Percentiles rank a stretch among this genome's conserved stretches.
phyloP scores from a whole-genome alignment of 2,329 filamentous ascomycete species.

The Phyllosticta citrichinensis region DNA sequence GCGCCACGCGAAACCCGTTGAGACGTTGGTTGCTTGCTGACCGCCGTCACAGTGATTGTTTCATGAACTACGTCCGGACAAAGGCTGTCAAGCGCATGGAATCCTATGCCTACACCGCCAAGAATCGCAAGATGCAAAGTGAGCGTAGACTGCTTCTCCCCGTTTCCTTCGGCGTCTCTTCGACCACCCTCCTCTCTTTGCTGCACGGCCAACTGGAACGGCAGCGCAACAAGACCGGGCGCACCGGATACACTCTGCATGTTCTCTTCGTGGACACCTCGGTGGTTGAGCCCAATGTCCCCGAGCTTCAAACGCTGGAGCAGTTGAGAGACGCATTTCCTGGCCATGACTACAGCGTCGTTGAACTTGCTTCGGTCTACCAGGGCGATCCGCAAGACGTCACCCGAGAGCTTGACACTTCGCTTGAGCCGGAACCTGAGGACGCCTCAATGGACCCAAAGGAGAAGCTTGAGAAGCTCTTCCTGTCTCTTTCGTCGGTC shows the following conservation, averaged over 20 bases:
- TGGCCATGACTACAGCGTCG: constrained; percentile 50
- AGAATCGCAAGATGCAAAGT: constrained; percentile 31
- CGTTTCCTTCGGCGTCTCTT: constrained; percentile 75
- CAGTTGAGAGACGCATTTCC: constrained; percentile 48
- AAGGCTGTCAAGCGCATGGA: constrained; percentile 76
- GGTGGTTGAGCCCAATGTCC: constrained; percentile 42
- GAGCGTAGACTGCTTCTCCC: constrained; percentile 59
- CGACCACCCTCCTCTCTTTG: constrained; percentile 64
- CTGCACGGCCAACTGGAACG: constrained; percentile 59
- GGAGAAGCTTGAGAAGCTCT: constrained; percentile 39
- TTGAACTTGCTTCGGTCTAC: constrained; percentile 53
- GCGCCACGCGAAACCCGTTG: constrained; percentile 14
- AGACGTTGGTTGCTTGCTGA: constrained; percentile 1
- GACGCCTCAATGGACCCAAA: not conserved
- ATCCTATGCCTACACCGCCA: constrained; percentile 43
- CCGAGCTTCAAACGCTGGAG: constrained; percentile 27
- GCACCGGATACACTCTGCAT: constrained; percentile 57
- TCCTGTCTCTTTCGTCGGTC: constrained; percentile 56
- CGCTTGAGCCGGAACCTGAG: not conserved
- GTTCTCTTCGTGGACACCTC: constrained; percentile 39
- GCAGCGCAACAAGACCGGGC: constrained; percentile 54
- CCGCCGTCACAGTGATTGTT: constrained; percentile 53
- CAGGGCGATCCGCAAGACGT: not conserved
- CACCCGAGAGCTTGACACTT: constrained; percentile 11
- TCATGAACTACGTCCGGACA: constrained; percentile 62